phyloP scores from a whole-genome alignment of 306 rosid species.

The Quillaja saponaria region DNA sequence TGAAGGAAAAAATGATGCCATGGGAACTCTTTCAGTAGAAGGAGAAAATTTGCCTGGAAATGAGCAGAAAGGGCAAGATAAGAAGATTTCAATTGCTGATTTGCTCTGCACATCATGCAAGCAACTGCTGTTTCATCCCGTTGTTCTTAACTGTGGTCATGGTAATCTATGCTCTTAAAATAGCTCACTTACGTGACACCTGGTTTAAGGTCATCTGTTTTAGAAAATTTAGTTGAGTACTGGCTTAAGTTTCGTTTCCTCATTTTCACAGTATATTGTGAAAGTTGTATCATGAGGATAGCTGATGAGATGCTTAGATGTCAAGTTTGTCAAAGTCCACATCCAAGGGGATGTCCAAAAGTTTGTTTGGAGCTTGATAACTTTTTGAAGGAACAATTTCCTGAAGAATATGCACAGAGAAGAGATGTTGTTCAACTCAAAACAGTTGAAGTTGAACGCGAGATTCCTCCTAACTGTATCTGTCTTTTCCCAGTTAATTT shows the following conservation, averaged over 20 bases:
- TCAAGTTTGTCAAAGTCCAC: slow-evolving; percentile 63
- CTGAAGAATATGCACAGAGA: slow-evolving; percentile 59
- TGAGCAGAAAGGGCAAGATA: slow-evolving; percentile 25
- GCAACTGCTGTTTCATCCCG: slow-evolving; percentile 63
- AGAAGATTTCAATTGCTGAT: slow-evolving; percentile 55
- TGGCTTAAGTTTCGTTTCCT: slow-evolving; percentile 21
- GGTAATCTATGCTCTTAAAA: slow-evolving; percentile 45
- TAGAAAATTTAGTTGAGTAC: slow-evolving; percentile 6
- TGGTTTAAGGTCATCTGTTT: slow-evolving; percentile 7
- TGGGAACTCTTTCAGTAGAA: slow-evolving; percentile 29
- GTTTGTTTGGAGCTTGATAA: slow-evolving; percentile 67
- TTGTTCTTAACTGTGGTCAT: slow-evolving; percentile 88
- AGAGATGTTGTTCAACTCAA: slow-evolving; percentile 45
- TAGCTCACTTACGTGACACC: slow-evolving; percentile 20
- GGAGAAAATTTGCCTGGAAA: slow-evolving; percentile 31
- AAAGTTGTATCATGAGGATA: slow-evolving; percentile 49
- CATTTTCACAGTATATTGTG: slow-evolving; percentile 59
- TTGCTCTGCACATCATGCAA: slow-evolving; percentile 69
- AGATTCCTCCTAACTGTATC: slow-evolving; percentile 47
- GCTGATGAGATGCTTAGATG: slow-evolving; percentile 61
- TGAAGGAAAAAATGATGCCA: slow-evolving; percentile 23
- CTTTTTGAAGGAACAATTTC: slow-evolving; percentile 63
- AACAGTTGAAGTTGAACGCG: slow-evolving; percentile 37
- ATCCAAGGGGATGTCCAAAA: slow-evolving; percentile 70
- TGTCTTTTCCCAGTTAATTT: slow-evolving; percentile 27